Base-by-base conservation (phyloP, 768 basidiomycete species). In the Daedaleopsis sinensis region DNA sequence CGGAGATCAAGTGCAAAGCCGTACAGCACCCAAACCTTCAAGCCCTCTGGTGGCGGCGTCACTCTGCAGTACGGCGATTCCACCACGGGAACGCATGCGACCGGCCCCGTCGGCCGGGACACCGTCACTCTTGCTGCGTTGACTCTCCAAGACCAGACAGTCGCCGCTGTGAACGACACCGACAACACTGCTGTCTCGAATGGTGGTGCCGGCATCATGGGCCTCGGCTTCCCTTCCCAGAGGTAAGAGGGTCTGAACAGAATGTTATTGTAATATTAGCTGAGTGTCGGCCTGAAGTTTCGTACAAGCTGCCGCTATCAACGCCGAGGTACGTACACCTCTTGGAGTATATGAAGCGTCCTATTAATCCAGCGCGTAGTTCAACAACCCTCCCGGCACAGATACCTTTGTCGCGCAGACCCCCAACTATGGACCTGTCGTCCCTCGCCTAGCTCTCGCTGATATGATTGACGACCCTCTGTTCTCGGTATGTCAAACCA, bases 161-260 rank as follows among this genome's bases (percentile, higher is more conserved):
- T 92, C 61, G 88, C 84, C 9, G 84, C 88, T 7, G 84, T 91
- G 43, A 85, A 88, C 69, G 72, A 81, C 51, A 93, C 91, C 6
- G 85, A 91, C 63, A 88, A 88, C n/a, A 84, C 78, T n/a, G 79
- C 91, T 16, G 66, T 80, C 51, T 76, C 81, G 46, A 82, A 81
- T 2, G 83, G 83, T 1, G 78, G 83, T 19, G 80, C 82, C n/a
- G 91, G 90, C 3, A 89, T 92, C 49, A 80, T 92, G 60, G 91
- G 91, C 0, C 77, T 91, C 12, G 90, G 91, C 0, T 92, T 92
- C 63, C 88, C 90, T 1, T 68, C 81, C n/a, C 88, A 88, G 62
- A 91, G 89, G 89, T 88, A 47, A 15, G 59, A 42, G 11, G n/a
- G 21, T 16, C 21, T 27, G 12, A 19, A 1, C 23, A 4, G 16